phyloP scores from a whole-genome alignment of 192 early-diverging fungal species.

The Podila clonocystis region DNA sequence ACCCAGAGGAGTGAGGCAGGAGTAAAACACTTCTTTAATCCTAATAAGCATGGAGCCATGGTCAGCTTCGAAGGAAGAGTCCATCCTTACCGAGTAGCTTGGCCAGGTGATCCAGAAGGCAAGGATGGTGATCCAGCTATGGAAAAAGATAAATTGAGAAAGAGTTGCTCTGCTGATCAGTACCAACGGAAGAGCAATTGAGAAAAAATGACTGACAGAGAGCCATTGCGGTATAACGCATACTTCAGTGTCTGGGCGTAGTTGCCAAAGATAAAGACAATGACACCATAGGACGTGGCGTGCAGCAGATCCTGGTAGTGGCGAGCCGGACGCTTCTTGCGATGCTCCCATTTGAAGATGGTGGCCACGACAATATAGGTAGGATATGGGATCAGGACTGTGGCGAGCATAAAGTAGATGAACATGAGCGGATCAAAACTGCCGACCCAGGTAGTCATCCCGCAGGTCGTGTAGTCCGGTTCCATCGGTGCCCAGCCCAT shows the following conservation, averaged over 20 bases:
- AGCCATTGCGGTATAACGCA: slow-evolving; percentile 10
- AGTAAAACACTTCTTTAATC: not conserved
- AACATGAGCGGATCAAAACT: slow-evolving; percentile 61
- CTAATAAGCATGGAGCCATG: not conserved
- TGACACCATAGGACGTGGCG: slow-evolving; percentile 66
- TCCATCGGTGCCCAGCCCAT: slow-evolving; percentile 52
- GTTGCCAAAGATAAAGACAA: slow-evolving; percentile 82
- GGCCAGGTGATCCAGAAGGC: slow-evolving; percentile 53
- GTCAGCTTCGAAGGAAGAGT: not conserved
- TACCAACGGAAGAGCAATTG: slow-evolving; percentile 25
- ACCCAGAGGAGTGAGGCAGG: too few relatives aligned
- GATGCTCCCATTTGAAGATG: slow-evolving; percentile 72
- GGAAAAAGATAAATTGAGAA: not conserved
- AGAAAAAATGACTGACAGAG: not conserved
- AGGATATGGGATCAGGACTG: slow-evolving; percentile 63
- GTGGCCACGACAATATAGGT: slow-evolving; percentile 67
- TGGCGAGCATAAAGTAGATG: slow-evolving; percentile 64
- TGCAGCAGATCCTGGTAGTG: slow-evolving; percentile 73
- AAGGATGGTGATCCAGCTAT: slow-evolving; percentile 45
- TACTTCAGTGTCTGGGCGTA: slow-evolving; percentile 74
- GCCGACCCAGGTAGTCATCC: slow-evolving; percentile 53
- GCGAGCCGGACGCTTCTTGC: slow-evolving; percentile 68
- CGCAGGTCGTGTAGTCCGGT: slow-evolving; percentile 36
- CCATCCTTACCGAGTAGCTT: slow-evolving; percentile 34
- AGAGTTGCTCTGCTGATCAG: not conserved